These are phyloP conservation scores for Acidomyces sp. DNA, from an alignment of 495 filamentous ascomycete species.

Conservation along the genomic window DNA sequence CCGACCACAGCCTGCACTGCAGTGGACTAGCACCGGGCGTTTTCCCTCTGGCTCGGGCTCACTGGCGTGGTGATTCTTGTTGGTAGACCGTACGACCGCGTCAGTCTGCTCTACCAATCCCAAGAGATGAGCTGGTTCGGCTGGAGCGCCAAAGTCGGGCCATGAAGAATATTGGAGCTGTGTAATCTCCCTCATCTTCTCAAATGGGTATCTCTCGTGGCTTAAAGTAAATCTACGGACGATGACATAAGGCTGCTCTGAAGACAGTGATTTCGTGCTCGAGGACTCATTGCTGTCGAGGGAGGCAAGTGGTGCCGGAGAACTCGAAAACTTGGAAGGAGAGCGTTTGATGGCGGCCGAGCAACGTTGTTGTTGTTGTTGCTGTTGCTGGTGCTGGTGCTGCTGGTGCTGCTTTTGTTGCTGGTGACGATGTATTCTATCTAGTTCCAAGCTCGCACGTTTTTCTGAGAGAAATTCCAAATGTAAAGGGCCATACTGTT, in stretches of 20 bases:
- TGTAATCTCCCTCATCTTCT: constrained; percentile 80
- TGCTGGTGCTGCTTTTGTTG: constrained; percentile 22
- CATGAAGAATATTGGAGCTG: constrained; percentile 89
- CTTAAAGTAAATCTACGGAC: constrained; percentile 77
- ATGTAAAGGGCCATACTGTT: constrained; percentile 65
- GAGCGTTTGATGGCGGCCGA: constrained; percentile 29
- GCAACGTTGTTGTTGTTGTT: constrained; percentile 23
- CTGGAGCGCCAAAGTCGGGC: constrained; percentile 93
- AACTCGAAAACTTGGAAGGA: constrained; percentile 33
- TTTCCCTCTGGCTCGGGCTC: constrained; percentile 43
- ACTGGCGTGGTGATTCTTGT: constrained; percentile 25
- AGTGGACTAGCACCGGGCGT: constrained; percentile 81
- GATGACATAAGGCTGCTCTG: constrained; percentile 60
- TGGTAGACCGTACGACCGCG: constrained; percentile 31
- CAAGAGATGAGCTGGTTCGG: constrained; percentile 73
- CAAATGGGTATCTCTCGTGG: constrained; percentile 65
- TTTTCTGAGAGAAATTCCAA: constrained; percentile 69
- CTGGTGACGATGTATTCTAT: constrained; percentile 27
- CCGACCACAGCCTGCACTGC: constrained; percentile 86
- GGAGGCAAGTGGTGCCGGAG: constrained; percentile 9
- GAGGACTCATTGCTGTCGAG: constrained; percentile 15
- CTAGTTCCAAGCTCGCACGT: constrained; percentile 57
- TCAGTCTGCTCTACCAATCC: constrained; percentile 79
- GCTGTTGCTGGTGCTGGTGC: constrained; percentile 22
- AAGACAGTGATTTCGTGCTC: constrained; percentile 22